Base-by-base conservation (phyloP, 257 asterid species). In the Marsdenia floribunda region DNA sequence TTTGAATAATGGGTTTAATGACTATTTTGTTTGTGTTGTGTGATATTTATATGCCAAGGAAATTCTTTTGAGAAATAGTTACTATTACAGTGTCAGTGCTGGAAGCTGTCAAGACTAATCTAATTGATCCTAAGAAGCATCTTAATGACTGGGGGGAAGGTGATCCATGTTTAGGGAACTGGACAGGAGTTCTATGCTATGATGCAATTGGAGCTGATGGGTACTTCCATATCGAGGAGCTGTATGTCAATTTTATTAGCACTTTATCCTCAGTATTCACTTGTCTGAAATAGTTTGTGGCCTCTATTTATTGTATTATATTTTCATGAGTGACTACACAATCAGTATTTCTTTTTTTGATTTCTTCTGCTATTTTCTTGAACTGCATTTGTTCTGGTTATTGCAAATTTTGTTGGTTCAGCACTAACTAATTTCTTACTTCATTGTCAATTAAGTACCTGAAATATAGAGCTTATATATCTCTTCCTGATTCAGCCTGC, bases 151-250 rank as follows among this genome's bases (percentile, higher is more conserved):
- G 89, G 89, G 77, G 74, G 68, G 54, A 70, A 71, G 84, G 84
- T 5, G 86, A 85, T 77, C 89, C 89, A 8, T 85, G 89, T 75
- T 47, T 70, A n/a, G 72, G 83, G 61, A 83, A 83, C 78, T 85
- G 89, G 89, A 83, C 86, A 18, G 87, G 89, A n/a, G 84, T 85
- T 68, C 21, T 77, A 46, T 85, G 87, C 73, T 82, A 61, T n/a
- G 52, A 67, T 70, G 71, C 16, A 9, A 29, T 47, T 68, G 81
- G 73, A 37, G 79, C 71, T 50, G 87, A 83, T 77, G 81, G 80
- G 26, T 74, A 77, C 79, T 77, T 81, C 49, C 89, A 81, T 79
- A 69, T 85, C 75, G 76, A 72, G 73, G 87, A 78, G 74, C 79
- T 85, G 89, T 85, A 83, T 47, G 87, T 68, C 63, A 61, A 58